A percentile compares a stretch with the other conserved stretches of the same genome.
Conservation (phyloP, 768 basidiomycete genomes). For the Leccinum uliginosum region DNA sequence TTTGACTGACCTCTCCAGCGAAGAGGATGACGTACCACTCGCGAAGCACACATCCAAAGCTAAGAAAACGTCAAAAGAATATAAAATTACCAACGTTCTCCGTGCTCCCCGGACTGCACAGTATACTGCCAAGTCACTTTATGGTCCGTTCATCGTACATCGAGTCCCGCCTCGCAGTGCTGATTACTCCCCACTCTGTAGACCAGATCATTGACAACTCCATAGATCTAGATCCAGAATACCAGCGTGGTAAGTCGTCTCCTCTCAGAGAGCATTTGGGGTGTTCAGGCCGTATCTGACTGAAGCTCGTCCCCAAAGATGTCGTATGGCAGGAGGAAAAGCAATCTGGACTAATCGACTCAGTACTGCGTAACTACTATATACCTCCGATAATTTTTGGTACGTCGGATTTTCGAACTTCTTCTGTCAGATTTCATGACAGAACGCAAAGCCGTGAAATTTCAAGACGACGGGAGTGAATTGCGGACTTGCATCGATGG, state of each 20-base stretch:
- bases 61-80: conserved; percentile 28
- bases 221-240: conserved; percentile 61
- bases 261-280: not conserved
- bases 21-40: conserved; percentile 34
- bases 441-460: conserved; percentile 33
- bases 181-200: conserved; percentile 16
- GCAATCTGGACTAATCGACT: conserved; percentile 60
- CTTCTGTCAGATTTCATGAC: conserved; percentile 1
- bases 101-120: conserved; percentile 36
- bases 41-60: conserved; percentile 16
- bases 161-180: not conserved
- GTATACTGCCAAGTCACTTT: conserved; percentile 41
- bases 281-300: not conserved
- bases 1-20: conserved; percentile 43
- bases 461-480: conserved; percentile 39
- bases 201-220: conserved; percentile 43
- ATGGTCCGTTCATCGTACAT: conserved; percentile 31
- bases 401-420: conserved; percentile 23
- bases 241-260: conserved; percentile 51
- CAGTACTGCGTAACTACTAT: conserved; percentile 58
- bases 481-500: conserved; percentile 60
- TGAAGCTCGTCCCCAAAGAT: conserved; percentile 31
- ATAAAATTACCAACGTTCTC: conserved; percentile 31
- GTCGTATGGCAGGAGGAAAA: conserved; percentile 64
- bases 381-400: conserved; percentile 67